Conservation (phyloP, 768 basidiomycete species). For the Lentinula boryana region DNA sequence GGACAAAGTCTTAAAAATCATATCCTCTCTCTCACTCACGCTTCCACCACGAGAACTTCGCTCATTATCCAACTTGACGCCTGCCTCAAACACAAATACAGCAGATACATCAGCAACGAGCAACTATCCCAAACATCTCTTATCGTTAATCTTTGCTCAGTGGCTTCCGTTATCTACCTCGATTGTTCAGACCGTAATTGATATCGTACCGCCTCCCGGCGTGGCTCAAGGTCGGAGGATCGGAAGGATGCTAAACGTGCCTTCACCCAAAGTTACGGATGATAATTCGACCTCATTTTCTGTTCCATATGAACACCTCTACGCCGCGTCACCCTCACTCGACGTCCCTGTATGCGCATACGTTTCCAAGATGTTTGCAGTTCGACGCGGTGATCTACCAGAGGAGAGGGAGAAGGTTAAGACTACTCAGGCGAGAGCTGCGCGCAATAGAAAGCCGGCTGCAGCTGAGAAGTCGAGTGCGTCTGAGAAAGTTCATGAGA, state of each 20-base stretch:
- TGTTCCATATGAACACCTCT: constrained; percentile 73
- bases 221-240: constrained; percentile 77
- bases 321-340: constrained; percentile 53
- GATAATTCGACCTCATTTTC: neutral
- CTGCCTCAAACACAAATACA: neutral
- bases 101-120: neutral
- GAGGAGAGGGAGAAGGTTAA: constrained; percentile 74
- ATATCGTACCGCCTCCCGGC: constrained; percentile 87
- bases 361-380: constrained; percentile 98
- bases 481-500: neutral
- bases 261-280: constrained; percentile 50
- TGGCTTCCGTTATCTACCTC: constrained; percentile 95
- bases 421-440: constrained; percentile 81
- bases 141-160: constrained; percentile 85
- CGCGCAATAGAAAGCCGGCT: constrained; percentile 26
- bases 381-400: constrained; percentile 73
- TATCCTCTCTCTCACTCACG: constrained; percentile 73
- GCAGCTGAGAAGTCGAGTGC: constrained; percentile 9
- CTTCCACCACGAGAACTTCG: constrained; percentile 85
- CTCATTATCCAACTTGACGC: constrained; percentile 25
- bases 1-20: constrained; percentile 86
- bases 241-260: constrained; percentile 79
- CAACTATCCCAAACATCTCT: constrained; percentile 81
- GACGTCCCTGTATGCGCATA: constrained; percentile 72
- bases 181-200: constrained; percentile 87